These are phyloP conservation scores for Trichoderma harzianum DNA, from an alignment of 2,329 filamentous ascomycete species.

Conservation along the genomic window DNA sequence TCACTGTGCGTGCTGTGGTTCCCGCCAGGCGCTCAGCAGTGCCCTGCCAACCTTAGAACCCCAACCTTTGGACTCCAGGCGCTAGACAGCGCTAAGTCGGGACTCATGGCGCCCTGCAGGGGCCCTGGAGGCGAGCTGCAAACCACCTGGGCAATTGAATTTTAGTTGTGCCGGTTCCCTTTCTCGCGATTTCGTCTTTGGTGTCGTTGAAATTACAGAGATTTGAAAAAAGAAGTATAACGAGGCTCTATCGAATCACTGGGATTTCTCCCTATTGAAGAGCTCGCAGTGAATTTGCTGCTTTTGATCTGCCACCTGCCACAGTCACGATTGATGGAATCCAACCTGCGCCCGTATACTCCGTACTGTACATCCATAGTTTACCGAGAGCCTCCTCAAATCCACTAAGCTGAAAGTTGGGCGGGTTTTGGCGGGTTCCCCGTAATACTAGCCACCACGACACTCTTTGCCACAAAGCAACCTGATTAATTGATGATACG, in stretches of 20 bases:
- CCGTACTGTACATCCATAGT: background rate
- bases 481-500: background rate
- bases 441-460: constrained; percentile 9
- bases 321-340: background rate
- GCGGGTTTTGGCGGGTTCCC: constrained; percentile 14
- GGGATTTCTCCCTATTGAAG: background rate
- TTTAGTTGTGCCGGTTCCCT: background rate
- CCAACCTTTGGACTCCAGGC: background rate
- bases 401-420: constrained; percentile 15
- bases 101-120: background rate
- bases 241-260: background rate
- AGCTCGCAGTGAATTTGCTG: background rate
- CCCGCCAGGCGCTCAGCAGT: background rate
- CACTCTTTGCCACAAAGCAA: constrained; percentile 4
- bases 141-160: background rate
- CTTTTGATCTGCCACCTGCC: background rate
- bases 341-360: background rate
- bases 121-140: background rate
- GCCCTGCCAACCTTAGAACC: background rate
- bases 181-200: background rate
- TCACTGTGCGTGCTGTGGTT: background rate
- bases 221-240: background rate
- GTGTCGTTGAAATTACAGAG: background rate
- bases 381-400: background rate
- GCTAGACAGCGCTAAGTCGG: background rate